Conservation (phyloP, 768 basidiomycete species). For the Agaricus sinodeliciosus region DNA sequence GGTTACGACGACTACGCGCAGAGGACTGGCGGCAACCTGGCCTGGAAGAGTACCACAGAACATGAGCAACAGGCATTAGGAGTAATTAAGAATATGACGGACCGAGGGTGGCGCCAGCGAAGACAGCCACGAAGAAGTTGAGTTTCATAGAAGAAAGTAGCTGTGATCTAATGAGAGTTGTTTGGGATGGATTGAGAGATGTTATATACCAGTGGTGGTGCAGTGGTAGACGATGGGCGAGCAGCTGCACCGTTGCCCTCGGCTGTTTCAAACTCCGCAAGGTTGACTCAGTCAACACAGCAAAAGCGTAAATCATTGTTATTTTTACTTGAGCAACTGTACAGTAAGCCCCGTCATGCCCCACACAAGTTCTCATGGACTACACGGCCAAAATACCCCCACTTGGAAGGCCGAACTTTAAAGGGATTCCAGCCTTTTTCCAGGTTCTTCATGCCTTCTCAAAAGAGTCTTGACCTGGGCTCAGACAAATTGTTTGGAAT, state of each 20-base stretch:
- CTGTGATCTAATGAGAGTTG: not conserved
- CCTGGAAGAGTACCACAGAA: slow-evolving; percentile 13
- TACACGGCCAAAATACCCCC: no score
- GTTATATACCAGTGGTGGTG: not conserved
- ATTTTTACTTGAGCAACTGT: no score
- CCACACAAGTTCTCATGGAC: no score
- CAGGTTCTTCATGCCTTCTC: not conserved
- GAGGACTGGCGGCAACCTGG: slow-evolving; percentile 43
- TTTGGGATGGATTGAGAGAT: not conserved
- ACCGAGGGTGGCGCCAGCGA: slow-evolving; percentile 31
- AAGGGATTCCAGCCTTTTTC: not conserved
- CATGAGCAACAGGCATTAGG: not conserved
- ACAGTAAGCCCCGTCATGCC: no score
- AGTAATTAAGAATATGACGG: slow-evolving; percentile 11
- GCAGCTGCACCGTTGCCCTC: not conserved
- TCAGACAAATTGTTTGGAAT: not conserved
- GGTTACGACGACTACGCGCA: slow-evolving; percentile 37
- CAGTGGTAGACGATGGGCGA: not conserved
- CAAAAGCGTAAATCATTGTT: not conserved
- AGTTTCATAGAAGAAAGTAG: slow-evolving; percentile 27
- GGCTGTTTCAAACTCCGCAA: slow-evolving; percentile 5
- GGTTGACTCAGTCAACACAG: not conserved
- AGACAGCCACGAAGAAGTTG: slow-evolving; percentile 27
- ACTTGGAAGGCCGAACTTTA: not conserved
- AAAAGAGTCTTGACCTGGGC: not conserved